Evolutionary conservation across 2,329 filamentous ascomycete species (phyloP), one percentile per base, ranked within the genome.

Genomic region (Trichoderma sp.): DNA sequence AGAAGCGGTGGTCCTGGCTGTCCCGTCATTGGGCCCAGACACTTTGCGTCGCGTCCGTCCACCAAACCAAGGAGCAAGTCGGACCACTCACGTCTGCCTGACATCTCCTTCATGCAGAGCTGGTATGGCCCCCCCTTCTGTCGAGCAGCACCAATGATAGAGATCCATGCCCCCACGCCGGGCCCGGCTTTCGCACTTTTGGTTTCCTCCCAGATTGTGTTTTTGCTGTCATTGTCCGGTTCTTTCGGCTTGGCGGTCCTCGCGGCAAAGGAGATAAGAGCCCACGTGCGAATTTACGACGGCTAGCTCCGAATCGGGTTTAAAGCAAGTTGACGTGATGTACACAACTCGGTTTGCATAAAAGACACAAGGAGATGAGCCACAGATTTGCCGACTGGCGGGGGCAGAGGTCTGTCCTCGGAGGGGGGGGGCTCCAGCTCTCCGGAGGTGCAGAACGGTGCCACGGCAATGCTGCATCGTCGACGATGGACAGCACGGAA

Each of bases 221-320:
- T 45, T 34, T 21, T 30, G 34, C 21, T 59, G 47, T 17, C 26
- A 24, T 39, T 28, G 59, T 41, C 54, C 62, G 62, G 62, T 64
- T 59, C 62, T 51, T 45, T 64, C 61, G 61, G 63, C 17, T 52
- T 63, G 58, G 64, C 64, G 64, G 64, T 55, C 60, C 52, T 66
- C 64, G 64, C 64, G 58, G 64, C 60, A 66, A 66, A 58, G 39
- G 45, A 63, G 52, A 66, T 58, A 56, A 65, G 56, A 65, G 21
- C 64, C 60, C 64, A 63, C 64, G 64, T 66, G 64, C 60, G 47
- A 66, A 56, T 63, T 62, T 56, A 21, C 24, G 51, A 66, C 30
- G 43, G 64, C 59, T 66, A 66, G 64, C 64, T 59, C 64, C 50
- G 48, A 39, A 65, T 61, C 34, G 52, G 39, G 48, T 21, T 34